A percentile compares a stretch with the other conserved stretches of the same genome.
phyloP scores from a whole-genome alignment of 768 basidiomycete genomes.

The Amanita rimosa region DNA sequence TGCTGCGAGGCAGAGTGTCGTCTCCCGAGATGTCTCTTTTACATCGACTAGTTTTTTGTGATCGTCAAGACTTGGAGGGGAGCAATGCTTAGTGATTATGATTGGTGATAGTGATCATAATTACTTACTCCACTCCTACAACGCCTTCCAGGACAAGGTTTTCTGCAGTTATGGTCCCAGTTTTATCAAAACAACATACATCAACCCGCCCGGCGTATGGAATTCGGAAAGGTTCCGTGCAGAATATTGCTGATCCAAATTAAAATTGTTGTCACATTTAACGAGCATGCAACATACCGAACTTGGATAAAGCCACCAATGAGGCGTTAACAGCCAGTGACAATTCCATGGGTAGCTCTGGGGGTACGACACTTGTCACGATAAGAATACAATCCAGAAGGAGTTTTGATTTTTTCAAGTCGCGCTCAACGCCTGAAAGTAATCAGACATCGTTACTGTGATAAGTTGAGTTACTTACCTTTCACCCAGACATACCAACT shows the following conservation, averaged over 20 bases:
- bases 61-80: conserved; percentile 37
- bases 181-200: conserved; percentile 99
- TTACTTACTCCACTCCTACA: conserved; percentile 78
- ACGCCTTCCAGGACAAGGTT: conserved; percentile 92
- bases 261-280: background rate
- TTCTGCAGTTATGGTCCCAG: conserved; percentile 96
- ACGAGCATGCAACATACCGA: conserved; percentile 38
- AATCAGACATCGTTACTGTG: background rate
- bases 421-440: conserved; percentile 70
- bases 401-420: conserved; percentile 90
- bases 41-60: conserved; percentile 65
- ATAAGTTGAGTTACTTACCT: conserved; percentile 31
- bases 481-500: conserved; percentile 98
- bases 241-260: conserved; percentile 73
- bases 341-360: conserved; percentile 96
- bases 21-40: conserved; percentile 63
- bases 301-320: conserved; percentile 88
- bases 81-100: conserved; percentile 4
- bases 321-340: conserved; percentile 94
- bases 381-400: conserved; percentile 93
- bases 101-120: conserved; percentile 1
- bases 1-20: conserved; percentile 80
- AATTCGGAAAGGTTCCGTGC: conserved; percentile 98
- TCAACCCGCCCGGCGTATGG: conserved; percentile 93
- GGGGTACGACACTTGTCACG: conserved; percentile 95